phyloP scores from a whole-genome alignment of 2,329 filamentous ascomycete genomes.

The Xylariaceae sp. region DNA sequence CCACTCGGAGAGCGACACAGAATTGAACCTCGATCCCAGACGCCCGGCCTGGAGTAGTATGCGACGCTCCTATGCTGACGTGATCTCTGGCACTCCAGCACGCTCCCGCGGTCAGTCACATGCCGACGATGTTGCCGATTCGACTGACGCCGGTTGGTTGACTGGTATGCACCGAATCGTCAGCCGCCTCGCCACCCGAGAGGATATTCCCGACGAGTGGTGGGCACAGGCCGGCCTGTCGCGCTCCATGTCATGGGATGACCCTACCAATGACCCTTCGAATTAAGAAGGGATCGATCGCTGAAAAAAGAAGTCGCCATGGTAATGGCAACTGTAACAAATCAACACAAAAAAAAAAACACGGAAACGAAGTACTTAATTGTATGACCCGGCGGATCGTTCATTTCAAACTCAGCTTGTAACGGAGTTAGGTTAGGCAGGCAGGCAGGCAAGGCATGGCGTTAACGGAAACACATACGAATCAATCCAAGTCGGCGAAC shows the following conservation, averaged over 20 bases:
- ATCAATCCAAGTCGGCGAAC: too few relatives aligned
- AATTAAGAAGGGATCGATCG: too few relatives aligned
- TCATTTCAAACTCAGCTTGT: too few relatives aligned
- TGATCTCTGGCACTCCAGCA: conserved; percentile 21
- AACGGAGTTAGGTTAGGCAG: too few relatives aligned
- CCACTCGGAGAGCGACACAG: conserved; percentile 52
- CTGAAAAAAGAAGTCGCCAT: too few relatives aligned
- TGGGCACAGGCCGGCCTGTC: conserved; percentile 70
- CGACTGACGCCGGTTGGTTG: conserved; percentile 37
- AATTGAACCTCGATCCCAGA: conserved; percentile 21
- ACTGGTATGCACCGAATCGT: conserved; percentile 70
- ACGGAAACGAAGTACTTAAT: too few relatives aligned
- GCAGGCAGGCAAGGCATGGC: too few relatives aligned
- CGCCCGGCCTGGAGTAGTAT: conserved; percentile 11
- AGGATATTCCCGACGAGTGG: conserved; percentile 79
- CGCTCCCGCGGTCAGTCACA: conserved; percentile 10
- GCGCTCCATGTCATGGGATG: conserved; percentile 49
- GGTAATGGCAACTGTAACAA: too few relatives aligned
- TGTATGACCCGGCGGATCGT: too few relatives aligned
- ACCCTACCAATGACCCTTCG: too few relatives aligned
- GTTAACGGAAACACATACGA: too few relatives aligned
- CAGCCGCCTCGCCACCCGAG: conserved; percentile 62
- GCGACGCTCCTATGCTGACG: conserved; percentile 39
- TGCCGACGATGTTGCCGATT: conserved; percentile 8
- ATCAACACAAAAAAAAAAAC: too few relatives aligned